These are phyloP conservation scores for Globisporangium paroecandrum DNA, from an alignment of 352 stramenopile species.

Conservation along the genomic window DNA sequence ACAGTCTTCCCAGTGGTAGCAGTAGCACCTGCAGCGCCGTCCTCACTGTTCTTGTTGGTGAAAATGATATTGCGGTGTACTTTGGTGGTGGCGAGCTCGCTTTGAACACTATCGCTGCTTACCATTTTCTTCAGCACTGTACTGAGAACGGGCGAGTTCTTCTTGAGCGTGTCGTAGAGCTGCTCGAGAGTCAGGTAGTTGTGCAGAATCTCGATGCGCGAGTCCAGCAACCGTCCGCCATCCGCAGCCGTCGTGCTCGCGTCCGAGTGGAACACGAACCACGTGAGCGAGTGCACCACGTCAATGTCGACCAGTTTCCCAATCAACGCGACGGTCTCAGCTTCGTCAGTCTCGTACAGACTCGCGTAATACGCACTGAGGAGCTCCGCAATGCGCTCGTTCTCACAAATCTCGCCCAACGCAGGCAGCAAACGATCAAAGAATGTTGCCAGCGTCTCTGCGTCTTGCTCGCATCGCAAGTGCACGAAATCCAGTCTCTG, in stretches of 20 bases:
- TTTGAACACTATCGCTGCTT: constrained; percentile 10
- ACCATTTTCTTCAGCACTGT: constrained; percentile 11
- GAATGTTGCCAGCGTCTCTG: constrained; percentile 25
- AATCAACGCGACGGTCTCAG: constrained; percentile 31
- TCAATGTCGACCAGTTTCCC: constrained; percentile 62
- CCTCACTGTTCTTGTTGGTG: constrained; percentile 29
- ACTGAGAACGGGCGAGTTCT: constrained; percentile 13
- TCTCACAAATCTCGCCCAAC: constrained; percentile 59
- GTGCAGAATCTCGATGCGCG: constrained; percentile 27
- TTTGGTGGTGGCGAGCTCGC: neutral
- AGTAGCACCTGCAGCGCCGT: neutral
- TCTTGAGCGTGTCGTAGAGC: constrained; percentile 41
- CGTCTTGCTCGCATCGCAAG: constrained; percentile 27
- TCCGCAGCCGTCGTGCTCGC: constrained; percentile 16
- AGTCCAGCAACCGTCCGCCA: constrained; percentile 27
- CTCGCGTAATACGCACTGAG: constrained; percentile 42
- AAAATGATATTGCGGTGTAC: constrained; percentile 39
- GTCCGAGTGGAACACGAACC: constrained; percentile 62
- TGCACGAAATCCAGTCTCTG: constrained; percentile 55
- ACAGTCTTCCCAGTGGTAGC: neutral
- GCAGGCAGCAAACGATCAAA: constrained; percentile 49
- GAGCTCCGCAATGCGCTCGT: constrained; percentile 31
- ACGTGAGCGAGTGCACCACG: constrained; percentile 68
- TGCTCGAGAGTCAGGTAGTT: constrained; percentile 46
- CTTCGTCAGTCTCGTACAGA: constrained; percentile 24